Evolutionary conservation across 225 moss, liverwort and hornwort genomes (phyloP).

Genomic region (Climacium dendroides): DNA sequence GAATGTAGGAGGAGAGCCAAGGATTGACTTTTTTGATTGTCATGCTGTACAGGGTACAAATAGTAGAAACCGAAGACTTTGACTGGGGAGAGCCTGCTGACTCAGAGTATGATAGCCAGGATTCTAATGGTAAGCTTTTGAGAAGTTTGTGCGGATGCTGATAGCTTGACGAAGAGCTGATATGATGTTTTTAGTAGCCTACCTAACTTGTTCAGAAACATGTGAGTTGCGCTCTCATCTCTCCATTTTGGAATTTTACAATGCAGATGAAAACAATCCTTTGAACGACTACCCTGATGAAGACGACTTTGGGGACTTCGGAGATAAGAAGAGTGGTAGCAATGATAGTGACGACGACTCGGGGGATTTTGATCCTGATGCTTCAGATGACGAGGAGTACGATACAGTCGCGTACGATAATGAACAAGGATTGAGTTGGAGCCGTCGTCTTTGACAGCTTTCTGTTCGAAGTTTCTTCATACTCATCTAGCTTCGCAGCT

Average conservation of each 20-base stretch:
- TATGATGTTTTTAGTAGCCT: background rate
- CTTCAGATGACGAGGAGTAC: constrained; percentile 52
- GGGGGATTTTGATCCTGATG: constrained; percentile 17
- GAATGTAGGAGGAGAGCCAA: background rate
- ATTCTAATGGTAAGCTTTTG: constrained; percentile 59
- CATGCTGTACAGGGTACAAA: constrained; percentile 57
- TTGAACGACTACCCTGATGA: constrained; percentile 96
- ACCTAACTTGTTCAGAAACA: background rate
- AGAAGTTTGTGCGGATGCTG: background rate
- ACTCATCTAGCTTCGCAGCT: background rate
- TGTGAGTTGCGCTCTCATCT: background rate
- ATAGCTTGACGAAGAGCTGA: background rate
- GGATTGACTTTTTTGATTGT: background rate
- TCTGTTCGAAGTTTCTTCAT: background rate
- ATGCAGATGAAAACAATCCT: constrained; percentile 81
- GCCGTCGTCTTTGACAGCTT: constrained; percentile 18
- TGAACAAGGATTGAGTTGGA: constrained; percentile 30
- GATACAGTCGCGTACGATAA: constrained; percentile 60
- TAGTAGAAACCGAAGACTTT: constrained; percentile 38
- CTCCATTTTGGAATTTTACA: background rate
- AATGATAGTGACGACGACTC: constrained; percentile 25
- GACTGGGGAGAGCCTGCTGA: constrained; percentile 36
- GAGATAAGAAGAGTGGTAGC: constrained; percentile 25
- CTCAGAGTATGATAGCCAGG: constrained; percentile 75
- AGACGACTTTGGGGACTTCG: constrained; percentile 44